Base-by-base conservation (phyloP, 1,284 basidiomycete genomes). In the Cutaneotrichosporon daszewskae region DNA sequence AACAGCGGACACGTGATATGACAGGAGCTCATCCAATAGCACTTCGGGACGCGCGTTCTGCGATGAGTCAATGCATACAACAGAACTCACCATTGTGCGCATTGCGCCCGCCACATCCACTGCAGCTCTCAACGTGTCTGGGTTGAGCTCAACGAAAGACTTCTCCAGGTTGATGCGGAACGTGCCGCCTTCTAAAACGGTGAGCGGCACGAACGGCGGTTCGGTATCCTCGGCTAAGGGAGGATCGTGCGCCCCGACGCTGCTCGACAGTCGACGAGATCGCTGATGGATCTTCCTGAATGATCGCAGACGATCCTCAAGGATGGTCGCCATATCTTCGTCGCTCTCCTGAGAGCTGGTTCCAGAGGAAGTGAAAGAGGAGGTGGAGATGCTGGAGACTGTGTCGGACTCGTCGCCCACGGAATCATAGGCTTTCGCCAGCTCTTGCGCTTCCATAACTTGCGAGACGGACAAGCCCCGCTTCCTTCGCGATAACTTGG, bases 351-450 rank as follows among this genome's bases (percentile, higher is more conserved):
- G 27, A 1, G 37, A 10, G 2, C 27, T 26, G 10, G 5, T 16
- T 18, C 29, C 14, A 20, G 42, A 41, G 3, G 43, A 41, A 2
- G 34, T 35, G 0, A 53, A 39, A 1, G 44, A 47, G 1, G 31
- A 18, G 17, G 43, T 47, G 9, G 40, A 45, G 3, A 22, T n/a
- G 1, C 40, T 37, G 3, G 53, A 56, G 5, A 45, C 44, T 2
- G 40, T 38, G 27, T 59, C 59, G 2, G 59, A 57, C 39, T 59
- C 58, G 28, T 57, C 51, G 3, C 55, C 55, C 5, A 53, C 19
- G 6, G 58, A 54, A 3, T 34, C 37, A 29, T 41, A 28, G 22
- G 46, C 49, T n/a, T 31, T 11, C 28, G 13, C 28, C 13, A 31
- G 28, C 28, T 31, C 9, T 31, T 31, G n/a, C n/a, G n/a, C 28